phyloP scores from a whole-genome alignment of 2,329 filamentous ascomycete species.

The Botryotinia narcissicola region DNA sequence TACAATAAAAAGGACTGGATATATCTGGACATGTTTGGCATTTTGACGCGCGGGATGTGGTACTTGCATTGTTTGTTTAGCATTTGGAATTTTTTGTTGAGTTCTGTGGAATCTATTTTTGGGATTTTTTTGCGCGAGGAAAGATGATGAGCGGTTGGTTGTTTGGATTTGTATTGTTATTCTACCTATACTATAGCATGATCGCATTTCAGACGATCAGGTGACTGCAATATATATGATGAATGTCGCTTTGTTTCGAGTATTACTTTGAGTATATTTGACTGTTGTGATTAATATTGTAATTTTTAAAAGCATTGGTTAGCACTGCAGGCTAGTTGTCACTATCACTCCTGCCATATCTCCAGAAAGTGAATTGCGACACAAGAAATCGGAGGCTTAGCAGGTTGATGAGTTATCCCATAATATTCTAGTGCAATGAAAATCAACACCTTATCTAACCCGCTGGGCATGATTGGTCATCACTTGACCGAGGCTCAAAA shows the following conservation, averaged over 20 bases:
- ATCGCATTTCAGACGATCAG: conserved; percentile 3
- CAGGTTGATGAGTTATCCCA: neutral
- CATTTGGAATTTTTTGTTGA: neutral
- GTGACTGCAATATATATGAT: neutral
- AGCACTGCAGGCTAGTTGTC: no score
- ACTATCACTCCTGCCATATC: neutral
- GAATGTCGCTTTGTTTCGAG: neutral
- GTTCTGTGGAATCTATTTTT: neutral
- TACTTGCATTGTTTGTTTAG: neutral
- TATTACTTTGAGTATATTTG: neutral
- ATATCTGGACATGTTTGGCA: neutral
- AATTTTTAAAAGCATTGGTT: neutral
- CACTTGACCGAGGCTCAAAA: neutral
- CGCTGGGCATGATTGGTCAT: neutral
- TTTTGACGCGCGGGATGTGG: neutral
- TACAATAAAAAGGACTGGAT: neutral
- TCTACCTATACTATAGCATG: neutral
- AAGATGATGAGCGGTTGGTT: neutral
- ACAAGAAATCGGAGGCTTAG: neutral
- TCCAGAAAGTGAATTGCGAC: neutral
- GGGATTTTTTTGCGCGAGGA: neutral
- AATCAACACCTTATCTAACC: neutral
- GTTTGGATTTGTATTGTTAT: conserved; percentile 5
- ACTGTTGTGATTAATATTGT: no score
- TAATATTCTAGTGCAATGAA: no score